Conservation (phyloP, 306 rosid genomes). For the Trifolium subterraneum region DNA sequence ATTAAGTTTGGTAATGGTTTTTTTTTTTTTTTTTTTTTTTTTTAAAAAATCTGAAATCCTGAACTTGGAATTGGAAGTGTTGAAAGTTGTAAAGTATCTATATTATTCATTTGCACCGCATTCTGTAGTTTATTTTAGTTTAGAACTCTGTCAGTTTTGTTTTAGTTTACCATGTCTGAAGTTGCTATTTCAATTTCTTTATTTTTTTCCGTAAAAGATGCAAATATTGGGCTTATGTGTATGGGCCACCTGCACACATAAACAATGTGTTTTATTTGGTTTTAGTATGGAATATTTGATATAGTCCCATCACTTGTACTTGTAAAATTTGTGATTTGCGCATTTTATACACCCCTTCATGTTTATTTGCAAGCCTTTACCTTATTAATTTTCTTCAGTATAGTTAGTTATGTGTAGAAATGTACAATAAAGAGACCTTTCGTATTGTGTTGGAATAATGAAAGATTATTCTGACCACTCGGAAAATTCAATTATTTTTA, state of each 20-base stretch:
- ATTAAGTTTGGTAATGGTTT: slow-evolving; percentile 8
- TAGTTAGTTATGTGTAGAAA: slow-evolving; percentile 29
- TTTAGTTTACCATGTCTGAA: slow-evolving; percentile 33
- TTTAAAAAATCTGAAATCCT: background rate
- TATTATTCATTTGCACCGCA: background rate
- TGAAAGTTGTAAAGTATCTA: slow-evolving; percentile 19
- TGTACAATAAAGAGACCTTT: slow-evolving; percentile 31
- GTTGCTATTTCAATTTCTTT: slow-evolving; percentile 9
- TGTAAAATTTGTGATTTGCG: slow-evolving; percentile 23
- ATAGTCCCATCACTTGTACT: slow-evolving; percentile 32
- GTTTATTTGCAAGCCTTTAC: slow-evolving; percentile 25
- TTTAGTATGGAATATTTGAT: slow-evolving; percentile 33
- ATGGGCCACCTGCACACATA: slow-evolving; percentile 19
- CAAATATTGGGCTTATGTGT: slow-evolving; percentile 22
- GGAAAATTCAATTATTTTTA: slow-evolving; percentile 9
- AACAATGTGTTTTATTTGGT: slow-evolving; percentile 35
- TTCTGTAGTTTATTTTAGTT: slow-evolving; percentile 36
- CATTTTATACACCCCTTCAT: slow-evolving; percentile 31
- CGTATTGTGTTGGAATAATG: slow-evolving; percentile 7
- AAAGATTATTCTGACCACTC: slow-evolving; percentile 13
- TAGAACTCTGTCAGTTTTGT: slow-evolving; percentile 23
- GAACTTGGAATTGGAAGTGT: slow-evolving; percentile 41
- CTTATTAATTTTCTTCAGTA: slow-evolving; percentile 28
- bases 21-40: background rate
- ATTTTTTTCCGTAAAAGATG: background rate